phyloP scores from a whole-genome alignment of 2,329 filamentous ascomycete genomes.

The Nemania sp. region DNA sequence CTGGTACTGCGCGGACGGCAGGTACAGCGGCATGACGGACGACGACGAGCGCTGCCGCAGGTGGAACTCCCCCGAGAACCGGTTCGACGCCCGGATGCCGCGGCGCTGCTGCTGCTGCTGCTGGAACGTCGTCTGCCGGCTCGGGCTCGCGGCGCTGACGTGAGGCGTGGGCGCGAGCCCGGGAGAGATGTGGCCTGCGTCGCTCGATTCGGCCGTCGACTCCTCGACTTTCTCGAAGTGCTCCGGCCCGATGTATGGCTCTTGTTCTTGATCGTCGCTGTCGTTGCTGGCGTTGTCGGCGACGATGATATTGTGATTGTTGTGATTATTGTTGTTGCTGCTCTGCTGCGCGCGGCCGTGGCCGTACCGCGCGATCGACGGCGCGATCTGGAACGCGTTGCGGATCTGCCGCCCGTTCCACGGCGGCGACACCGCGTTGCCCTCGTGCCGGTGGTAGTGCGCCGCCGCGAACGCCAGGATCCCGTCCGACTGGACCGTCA shows the following conservation, averaged over 20 bases:
- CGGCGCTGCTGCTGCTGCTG: not conserved
- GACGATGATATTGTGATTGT: not conserved
- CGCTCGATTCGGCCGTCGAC: constrained; percentile 14
- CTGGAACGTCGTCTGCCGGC: constrained; percentile 17
- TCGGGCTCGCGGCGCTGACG: constrained; percentile 23
- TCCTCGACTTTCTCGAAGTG: constrained; percentile 31
- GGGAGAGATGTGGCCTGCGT: constrained; percentile 10
- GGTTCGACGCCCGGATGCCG: too few relatives aligned
- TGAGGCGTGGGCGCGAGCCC: constrained; percentile 14
- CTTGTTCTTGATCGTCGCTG: not conserved
- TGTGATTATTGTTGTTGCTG: not conserved
- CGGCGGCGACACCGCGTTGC: constrained; percentile 17
- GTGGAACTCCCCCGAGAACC: constrained; percentile 26
- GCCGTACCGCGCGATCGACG: constrained; percentile 32
- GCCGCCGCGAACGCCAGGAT: constrained; percentile 28
- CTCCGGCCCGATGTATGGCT: constrained; percentile 25
- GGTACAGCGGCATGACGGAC: constrained; percentile 24
- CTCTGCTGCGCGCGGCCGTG: constrained; percentile 4
- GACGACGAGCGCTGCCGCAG: constrained; percentile 27
- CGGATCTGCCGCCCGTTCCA: constrained; percentile 38
- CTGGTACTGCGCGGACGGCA: constrained; percentile 18
- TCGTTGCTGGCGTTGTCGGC: not conserved
- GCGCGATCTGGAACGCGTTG: constrained; percentile 35
- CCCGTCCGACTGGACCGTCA: constrained; percentile 26
- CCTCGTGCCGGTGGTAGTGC: constrained; percentile 28